phyloP scores from a whole-genome alignment of 2,329 filamentous ascomycete genomes.

The Aspergillus sp. region DNA sequence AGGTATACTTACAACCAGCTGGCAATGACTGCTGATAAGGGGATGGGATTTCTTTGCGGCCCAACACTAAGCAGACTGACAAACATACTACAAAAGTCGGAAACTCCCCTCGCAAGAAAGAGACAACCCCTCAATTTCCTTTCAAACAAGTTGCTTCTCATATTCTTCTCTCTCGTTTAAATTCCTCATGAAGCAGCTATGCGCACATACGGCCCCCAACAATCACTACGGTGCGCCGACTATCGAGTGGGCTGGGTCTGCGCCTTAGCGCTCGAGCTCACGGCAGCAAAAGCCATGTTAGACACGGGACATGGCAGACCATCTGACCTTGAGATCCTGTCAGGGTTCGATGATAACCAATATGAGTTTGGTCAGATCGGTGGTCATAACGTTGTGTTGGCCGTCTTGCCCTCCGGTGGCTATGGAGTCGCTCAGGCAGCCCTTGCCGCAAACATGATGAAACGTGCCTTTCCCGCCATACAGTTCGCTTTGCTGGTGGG shows the following conservation, averaged over 20 bases:
- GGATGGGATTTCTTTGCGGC: not conserved
- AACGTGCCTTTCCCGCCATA: constrained; percentile 27
- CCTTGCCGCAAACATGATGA: constrained; percentile 14
- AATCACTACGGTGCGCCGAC: not conserved
- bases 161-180: not conserved
- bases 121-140: not conserved
- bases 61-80: not conserved
- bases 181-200: not conserved
- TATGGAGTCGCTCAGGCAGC: constrained; percentile 28
- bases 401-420: constrained; percentile 21
- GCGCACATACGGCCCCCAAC: not conserved
- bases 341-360: constrained; percentile 22
- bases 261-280: constrained; percentile 32
- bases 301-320: constrained; percentile 27
- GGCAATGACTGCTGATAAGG: not conserved
- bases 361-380: constrained; percentile 27
- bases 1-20: not conserved
- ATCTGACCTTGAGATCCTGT: not conserved
- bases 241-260: constrained; percentile 40
- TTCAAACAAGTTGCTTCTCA: too few species aligned
- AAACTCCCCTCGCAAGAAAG: not conserved
- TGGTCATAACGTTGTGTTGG: constrained; percentile 29
- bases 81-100: not conserved
- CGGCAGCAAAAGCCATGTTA: constrained; percentile 31
- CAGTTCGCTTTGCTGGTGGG: constrained; percentile 32